Evolutionary conservation across 1,284 basidiomycete genomes (phyloP), one percentile per base, ranked within the genome.

Genomic region (Baeospora myosura): DNA sequence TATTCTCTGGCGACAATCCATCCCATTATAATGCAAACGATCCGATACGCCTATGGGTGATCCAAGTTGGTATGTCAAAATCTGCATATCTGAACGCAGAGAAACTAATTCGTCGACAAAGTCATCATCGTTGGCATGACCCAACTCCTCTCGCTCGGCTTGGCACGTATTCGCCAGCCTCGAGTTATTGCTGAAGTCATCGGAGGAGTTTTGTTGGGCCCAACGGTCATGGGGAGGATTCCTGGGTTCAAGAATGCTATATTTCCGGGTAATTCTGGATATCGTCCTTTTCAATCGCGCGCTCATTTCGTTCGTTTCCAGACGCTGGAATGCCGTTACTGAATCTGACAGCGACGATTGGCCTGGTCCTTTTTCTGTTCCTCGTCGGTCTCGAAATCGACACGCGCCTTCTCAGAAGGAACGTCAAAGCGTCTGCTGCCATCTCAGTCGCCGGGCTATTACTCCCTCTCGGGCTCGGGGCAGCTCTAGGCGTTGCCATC

Each of bases 341-440:
- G 41, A 83, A 75, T 43, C 76, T 97, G 24, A 88, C 92, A 8
- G 78, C 85, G 17, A 92, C 81, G 43, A 80, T 97, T 45, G 95
- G 95, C 39, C 76, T 97, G 17, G 78, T 94, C 49, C 71, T 96
- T 28, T 94, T 91, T 65, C 74, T 95, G 8, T 94, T 94, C 66
- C 69, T 94, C 40, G 79, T 98, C 31, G 95, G 91, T 10, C 72
- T 97, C 37, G 85, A 87, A 66, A 82, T 95, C 43, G 94, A 98
- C 55, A 70, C 80, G 12, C 70, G 75, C 3, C 48, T 91, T 20
- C 76, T 94, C 57, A 71, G 62, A 47, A 78, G 73, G 30, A 81
- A 85, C 53, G 63, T 72, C 4, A 55, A 65, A 3, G 65, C 71
- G 4, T 74, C 81, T 3, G 60, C 68, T 1, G 51, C 65, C n/a